These are phyloP conservation scores for Corymbia maculata DNA, from an alignment of 345 rosid species.

Conservation along the genomic window DNA sequence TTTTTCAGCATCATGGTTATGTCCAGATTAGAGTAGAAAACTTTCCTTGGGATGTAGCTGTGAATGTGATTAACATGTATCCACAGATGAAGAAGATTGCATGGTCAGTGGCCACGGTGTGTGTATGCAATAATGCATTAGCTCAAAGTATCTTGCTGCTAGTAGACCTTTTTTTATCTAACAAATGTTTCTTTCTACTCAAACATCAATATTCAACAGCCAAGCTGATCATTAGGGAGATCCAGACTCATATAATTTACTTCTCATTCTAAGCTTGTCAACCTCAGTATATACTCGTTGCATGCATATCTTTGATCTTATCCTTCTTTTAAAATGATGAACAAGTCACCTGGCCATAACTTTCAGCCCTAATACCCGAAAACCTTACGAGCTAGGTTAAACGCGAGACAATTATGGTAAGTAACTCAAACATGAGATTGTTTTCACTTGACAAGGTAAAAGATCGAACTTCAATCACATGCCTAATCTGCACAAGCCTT, in stretches of 20 bases:
- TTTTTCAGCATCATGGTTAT: not conserved
- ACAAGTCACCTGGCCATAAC: not conserved
- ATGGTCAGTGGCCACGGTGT: not conserved
- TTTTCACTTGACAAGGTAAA: not conserved
- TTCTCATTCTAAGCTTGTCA: not conserved
- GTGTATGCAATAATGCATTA: not conserved
- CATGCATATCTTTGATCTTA: not conserved
- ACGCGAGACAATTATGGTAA: not conserved
- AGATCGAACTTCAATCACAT: not conserved
- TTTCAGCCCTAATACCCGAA: not conserved
- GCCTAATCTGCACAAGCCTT: not conserved
- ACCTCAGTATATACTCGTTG: not conserved
- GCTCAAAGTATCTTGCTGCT: not conserved
- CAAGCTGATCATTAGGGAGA: not conserved
- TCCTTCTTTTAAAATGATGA: not conserved
- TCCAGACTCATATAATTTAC: not conserved
- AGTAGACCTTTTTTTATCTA: not conserved
- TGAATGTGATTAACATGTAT: not conserved
- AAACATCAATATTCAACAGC: not conserved
- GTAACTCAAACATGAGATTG: not conserved
- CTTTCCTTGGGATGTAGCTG: not conserved
- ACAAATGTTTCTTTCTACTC: not conserved
- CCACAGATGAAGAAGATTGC: not conserved
- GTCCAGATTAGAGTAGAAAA: not conserved
- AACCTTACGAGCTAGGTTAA: not conserved